These are phyloP conservation scores for Pouteria campechiana DNA, from an alignment of 179 eudicot species.

Conservation along the genomic window DNA sequence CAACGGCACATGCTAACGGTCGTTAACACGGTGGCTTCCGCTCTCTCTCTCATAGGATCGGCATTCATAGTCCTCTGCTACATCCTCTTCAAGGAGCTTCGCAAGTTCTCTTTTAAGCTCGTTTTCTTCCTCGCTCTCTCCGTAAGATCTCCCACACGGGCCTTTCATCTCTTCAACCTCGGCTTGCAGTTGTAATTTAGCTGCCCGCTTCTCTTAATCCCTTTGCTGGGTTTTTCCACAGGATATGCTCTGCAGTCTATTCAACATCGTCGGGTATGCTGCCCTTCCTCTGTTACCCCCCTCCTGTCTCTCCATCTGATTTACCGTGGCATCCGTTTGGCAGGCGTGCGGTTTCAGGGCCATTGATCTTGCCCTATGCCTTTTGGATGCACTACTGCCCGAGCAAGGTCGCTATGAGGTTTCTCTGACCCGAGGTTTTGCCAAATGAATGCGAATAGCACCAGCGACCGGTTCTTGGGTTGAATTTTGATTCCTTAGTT, in stretches of 20 bases:
- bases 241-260: conserved; percentile 98
- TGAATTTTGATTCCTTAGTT: too few species aligned
- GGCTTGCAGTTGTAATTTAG: neutral
- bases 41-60: conserved; percentile 66
- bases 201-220: neutral
- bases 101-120: conserved; percentile 97
- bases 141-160: conserved; percentile 16
- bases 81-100: conserved; percentile 77
- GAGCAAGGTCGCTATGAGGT: too few species aligned
- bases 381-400: too few species aligned
- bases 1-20: conserved; percentile 50
- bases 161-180: neutral
- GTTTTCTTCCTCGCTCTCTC: conserved; percentile 93
- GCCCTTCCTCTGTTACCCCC: too few species aligned
- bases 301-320: too few species aligned
- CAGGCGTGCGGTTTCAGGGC: too few species aligned
- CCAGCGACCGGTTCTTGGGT: too few species aligned
- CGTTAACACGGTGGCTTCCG: conserved; percentile 70
- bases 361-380: too few species aligned
- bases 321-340: too few species aligned
- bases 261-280: conserved; percentile 85
- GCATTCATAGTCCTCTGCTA: conserved; percentile 81
- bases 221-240: conserved; percentile 7
- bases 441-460: too few species aligned
- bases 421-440: too few species aligned